phyloP scores from a whole-genome alignment of 805 yeast species.

The Blastobotrys peoriensis region DNA sequence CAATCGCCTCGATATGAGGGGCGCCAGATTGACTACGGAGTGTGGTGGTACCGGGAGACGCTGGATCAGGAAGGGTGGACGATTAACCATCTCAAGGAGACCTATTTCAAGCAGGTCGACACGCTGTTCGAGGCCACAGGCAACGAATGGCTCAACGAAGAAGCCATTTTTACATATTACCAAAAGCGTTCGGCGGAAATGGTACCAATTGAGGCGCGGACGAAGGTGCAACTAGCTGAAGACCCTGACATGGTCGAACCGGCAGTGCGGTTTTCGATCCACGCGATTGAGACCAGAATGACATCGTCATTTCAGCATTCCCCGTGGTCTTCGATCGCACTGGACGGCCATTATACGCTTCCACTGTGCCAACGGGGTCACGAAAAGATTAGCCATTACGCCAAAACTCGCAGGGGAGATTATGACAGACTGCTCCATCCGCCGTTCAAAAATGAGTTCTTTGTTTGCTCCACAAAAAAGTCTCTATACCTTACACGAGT shows the following conservation, averaged over 20 bases:
- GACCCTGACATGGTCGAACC: conserved; percentile 11
- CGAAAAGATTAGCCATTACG: conserved; percentile 8
- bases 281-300: conserved; percentile 17
- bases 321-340: conserved; percentile 13
- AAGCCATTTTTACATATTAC: conserved; percentile 14
- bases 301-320: conserved; percentile 6
- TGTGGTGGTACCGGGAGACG: conserved; percentile 12
- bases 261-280: conserved; percentile 16
- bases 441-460: conserved; percentile 27
- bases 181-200: not conserved
- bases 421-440: conserved; percentile 18
- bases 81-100: conserved; percentile 34
- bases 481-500: conserved; percentile 41
- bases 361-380: conserved; percentile 14
- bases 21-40: conserved; percentile 8
- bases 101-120: conserved; percentile 44
- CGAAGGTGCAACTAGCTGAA: not conserved
- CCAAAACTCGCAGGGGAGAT: not conserved
- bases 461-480: conserved; percentile 41
- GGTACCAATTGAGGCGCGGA: conserved; percentile 1
- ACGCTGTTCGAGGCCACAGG: conserved; percentile 45
- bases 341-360: conserved; percentile 11
- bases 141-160: conserved; percentile 35
- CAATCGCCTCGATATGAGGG: not conserved
- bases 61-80: conserved; percentile 54